Base-by-base conservation (phyloP, 2,329 filamentous ascomycete genomes). In the Aspergillus novofumigatus region DNA sequence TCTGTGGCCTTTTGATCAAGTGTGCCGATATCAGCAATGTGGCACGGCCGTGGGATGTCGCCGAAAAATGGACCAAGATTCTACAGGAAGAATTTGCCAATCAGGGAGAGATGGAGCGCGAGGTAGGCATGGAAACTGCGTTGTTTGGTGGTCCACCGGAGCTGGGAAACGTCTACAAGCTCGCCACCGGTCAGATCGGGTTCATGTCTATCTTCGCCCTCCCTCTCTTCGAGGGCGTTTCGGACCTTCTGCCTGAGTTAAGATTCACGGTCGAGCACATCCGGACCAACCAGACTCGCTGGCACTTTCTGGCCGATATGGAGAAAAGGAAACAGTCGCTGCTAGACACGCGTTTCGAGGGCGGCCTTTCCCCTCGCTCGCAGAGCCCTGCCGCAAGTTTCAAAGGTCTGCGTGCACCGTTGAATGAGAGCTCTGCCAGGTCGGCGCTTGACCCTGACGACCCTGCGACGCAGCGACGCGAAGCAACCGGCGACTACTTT, bases 21-120 rank as follows among this genome's bases (percentile, higher is more conserved):
- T 97, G 94, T 71, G 94, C 94, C 42, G 94, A 99, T 73, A 97
- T 99, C 69, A 97, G 93, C 77, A 99, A 99, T 72, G 94, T 97
- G 72, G 92, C 92, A 54, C 87, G 94, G 56, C 88, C 86, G 56
- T 92, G 94, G 71, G 83, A 88, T 56, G 86, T 92, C 26, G 94
- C 94, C 23, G 81, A 91, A 47, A 83, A 88, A 71, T 99, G 94
- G 94, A 96, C 94, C 67, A 84, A 89, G 67, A 92, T 96, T 49
- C 80, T 99, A n/a, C 93, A 94, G 17, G 90, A 96, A 61, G 94
- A 99, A 71, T 97, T 97, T 67, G 88, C 92, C 41, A 87, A 94
- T 52, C 94, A 99, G 76, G 91, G 91, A 1, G 85, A 88, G 14
- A 96, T 97, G 89, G 94, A 99, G 75, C 80, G 82, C 56, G 91